Evolutionary conservation across 148 eudicot genomes (phyloP).

Genomic region (Spergularia bocconei): DNA sequence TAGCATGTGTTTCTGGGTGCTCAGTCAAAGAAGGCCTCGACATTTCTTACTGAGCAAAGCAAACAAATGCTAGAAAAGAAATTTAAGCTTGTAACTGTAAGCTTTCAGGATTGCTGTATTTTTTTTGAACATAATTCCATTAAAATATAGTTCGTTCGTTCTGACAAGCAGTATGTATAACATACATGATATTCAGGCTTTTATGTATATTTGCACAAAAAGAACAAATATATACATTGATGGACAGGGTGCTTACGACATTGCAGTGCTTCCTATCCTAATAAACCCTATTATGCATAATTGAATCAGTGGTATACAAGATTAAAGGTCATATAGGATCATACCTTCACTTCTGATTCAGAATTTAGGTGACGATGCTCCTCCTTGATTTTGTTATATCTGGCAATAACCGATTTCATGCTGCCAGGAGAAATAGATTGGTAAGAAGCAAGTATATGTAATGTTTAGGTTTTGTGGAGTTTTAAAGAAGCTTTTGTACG

Average conservation of each 20-base stretch:
- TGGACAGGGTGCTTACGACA: conserved; percentile 6
- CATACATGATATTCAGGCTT: conserved; percentile 10
- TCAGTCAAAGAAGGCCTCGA: neutral
- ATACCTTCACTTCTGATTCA: conserved; percentile 62
- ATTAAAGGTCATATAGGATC: neutral
- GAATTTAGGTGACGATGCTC: conserved; percentile 40
- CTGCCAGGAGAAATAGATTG: conserved; percentile 32
- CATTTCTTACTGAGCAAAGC: neutral
- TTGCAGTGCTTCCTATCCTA: neutral
- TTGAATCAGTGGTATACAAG: neutral
- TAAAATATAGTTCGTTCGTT: conserved; percentile 40
- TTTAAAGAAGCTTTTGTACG: too few relatives aligned
- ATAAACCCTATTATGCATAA: neutral
- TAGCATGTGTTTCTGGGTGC: neutral
- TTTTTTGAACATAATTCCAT: conserved; percentile 27
- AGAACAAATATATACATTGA: neutral
- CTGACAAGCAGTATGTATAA: conserved; percentile 13
- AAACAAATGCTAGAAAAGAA: neutral
- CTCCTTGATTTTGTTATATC: conserved; percentile 55
- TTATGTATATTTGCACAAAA: neutral
- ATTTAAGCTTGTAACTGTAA: neutral
- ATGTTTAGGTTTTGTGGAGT: too few relatives aligned
- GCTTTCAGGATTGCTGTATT: neutral
- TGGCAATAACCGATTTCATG: conserved; percentile 61
- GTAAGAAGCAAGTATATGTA: neutral